Conservation (phyloP, 768 basidiomycete species). For the Exsudoporus frostii region DNA sequence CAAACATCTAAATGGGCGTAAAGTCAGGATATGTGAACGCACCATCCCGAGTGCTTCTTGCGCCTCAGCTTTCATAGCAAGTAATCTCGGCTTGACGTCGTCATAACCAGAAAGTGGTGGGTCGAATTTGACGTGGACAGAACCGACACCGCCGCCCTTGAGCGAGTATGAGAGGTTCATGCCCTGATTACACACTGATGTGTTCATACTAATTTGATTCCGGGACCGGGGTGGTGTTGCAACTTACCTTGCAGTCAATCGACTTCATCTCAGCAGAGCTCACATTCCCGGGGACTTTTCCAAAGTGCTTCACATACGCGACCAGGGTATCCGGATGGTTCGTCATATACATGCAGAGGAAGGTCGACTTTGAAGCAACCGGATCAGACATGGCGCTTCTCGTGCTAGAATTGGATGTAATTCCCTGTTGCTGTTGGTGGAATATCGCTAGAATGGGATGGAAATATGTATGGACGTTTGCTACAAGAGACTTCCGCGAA, state of each 20-base stretch:
- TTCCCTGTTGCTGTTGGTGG: too few species aligned
- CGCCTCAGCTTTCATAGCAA: conserved; percentile 78
- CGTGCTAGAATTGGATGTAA: not conserved
- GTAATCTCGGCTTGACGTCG: conserved; percentile 75
- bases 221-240: not conserved
- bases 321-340: conserved; percentile 82
- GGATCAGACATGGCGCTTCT: conserved; percentile 54
- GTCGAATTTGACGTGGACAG: conserved; percentile 56
- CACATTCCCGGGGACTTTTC: conserved; percentile 55
- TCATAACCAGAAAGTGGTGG: conserved; percentile 74
- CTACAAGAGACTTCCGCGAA: not conserved
- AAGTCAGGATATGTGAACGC: conserved; percentile 16
- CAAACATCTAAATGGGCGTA: not conserved
- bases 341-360: conserved; percentile 83
- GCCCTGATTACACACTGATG: conserved; percentile 37
- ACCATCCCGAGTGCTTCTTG: conserved; percentile 83
- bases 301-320: conserved; percentile 77
- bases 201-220: not conserved
- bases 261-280: conserved; percentile 65
- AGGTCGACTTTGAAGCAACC: conserved; percentile 71
- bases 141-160: conserved; percentile 43
- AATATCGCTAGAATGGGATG: not conserved
- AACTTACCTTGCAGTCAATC: conserved; percentile 61
- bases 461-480: not conserved
- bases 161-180: conserved; percentile 69